These are phyloP conservation scores for Geotrichum candidum DNA, from an alignment of 1,139 yeast species.

Conservation along the genomic window DNA sequence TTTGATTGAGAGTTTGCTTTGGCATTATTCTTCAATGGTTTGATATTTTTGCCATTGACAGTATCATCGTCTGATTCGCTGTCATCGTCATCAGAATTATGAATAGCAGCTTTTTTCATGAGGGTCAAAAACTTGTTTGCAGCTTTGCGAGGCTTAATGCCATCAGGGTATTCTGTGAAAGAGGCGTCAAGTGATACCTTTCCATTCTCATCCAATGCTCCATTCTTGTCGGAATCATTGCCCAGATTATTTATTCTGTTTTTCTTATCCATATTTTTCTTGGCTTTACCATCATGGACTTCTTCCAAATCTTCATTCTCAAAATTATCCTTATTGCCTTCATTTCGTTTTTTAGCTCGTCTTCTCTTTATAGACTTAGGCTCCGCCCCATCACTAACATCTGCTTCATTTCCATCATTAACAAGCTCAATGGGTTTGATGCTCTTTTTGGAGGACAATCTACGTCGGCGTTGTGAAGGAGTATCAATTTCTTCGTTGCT, in stretches of 20 bases:
- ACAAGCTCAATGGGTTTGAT: background rate
- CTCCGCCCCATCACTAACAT: background rate
- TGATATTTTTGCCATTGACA: background rate
- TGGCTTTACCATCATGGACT: background rate
- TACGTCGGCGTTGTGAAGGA: background rate
- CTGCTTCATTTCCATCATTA: background rate
- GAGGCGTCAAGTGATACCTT: background rate
- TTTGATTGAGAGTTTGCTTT: background rate
- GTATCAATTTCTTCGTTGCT: background rate
- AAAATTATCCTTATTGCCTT: background rate
- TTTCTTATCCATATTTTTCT: background rate
- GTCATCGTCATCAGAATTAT: background rate
- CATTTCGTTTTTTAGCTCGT: background rate
- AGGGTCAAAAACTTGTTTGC: background rate
- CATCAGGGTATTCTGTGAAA: background rate
- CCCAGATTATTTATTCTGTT: background rate
- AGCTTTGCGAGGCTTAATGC: background rate
- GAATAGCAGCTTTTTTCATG: background rate
- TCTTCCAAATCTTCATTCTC: background rate
- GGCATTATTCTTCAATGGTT: background rate
- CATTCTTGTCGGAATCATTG: background rate
- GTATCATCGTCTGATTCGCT: background rate
- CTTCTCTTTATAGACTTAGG: background rate
- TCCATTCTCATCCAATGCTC: background rate
- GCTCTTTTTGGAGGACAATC: background rate